These are phyloP conservation scores for Pulveroboletus frians DNA, from an alignment of 768 basidiomycete genomes.

Conservation along the genomic window DNA sequence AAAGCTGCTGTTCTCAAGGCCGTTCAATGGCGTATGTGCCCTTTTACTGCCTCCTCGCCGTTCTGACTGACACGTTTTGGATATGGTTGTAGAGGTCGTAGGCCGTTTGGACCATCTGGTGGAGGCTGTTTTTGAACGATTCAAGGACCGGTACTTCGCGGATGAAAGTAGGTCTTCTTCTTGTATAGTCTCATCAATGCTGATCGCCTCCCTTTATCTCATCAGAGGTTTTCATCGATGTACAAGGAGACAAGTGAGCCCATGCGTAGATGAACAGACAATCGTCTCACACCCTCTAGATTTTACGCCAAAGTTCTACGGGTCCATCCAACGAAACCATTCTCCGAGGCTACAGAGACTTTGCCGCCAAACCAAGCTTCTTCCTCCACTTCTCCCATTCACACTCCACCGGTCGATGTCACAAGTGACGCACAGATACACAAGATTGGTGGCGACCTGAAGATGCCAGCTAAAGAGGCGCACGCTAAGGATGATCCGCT, in stretches of 20 bases:
- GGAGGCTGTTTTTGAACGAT: slow-evolving; percentile 92
- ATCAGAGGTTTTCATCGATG: slow-evolving; percentile 82
- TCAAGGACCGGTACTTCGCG: slow-evolving; percentile 91
- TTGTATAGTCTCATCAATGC: slow-evolving; percentile 5
- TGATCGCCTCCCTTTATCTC: slow-evolving; percentile 14
- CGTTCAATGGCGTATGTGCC: slow-evolving; percentile 92
- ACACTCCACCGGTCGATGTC: slow-evolving; percentile 37
- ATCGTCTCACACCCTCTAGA: slow-evolving; percentile 37
- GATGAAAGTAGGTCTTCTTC: slow-evolving; percentile 70
- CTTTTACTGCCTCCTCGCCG: slow-evolving; percentile 14
- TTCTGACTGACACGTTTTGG: slow-evolving; percentile 10
- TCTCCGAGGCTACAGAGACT: slow-evolving; percentile 36
- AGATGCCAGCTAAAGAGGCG: slow-evolving; percentile 65
- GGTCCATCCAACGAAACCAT: slow-evolving; percentile 65
- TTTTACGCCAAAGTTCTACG: slow-evolving; percentile 79
- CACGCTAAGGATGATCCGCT: slow-evolving; percentile 69
- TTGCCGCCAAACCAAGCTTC: slow-evolving; percentile 23
- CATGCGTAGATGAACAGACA: not conserved
- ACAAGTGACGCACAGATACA: slow-evolving; percentile 57
- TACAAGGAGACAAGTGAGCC: slow-evolving; percentile 80
- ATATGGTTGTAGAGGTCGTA: slow-evolving; percentile 71
- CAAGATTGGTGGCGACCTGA: slow-evolving; percentile 73
- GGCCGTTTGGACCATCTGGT: slow-evolving; percentile 93
- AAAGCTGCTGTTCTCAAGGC: slow-evolving; percentile 87
- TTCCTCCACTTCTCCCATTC: slow-evolving; percentile 45